These are phyloP conservation scores for Citrus reticulata DNA, from an alignment of 345 rosid species.

Conservation along the genomic window DNA sequence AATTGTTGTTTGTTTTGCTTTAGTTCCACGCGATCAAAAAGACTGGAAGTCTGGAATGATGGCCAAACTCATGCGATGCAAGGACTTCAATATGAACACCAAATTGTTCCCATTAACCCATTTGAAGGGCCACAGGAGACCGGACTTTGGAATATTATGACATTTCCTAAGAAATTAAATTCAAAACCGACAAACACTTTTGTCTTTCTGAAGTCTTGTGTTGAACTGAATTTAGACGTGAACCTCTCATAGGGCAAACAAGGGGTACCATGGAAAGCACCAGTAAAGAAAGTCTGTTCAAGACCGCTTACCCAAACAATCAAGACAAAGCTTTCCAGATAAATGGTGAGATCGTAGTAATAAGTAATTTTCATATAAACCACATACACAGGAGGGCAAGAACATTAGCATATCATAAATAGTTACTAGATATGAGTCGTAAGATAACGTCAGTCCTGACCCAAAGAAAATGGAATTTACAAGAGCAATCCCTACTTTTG, in stretches of 20 bases:
- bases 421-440: neutral
- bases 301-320: neutral
- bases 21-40: neutral
- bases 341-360: too few relatives aligned
- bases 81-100: neutral
- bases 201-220: neutral
- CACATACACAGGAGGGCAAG: neutral
- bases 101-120: neutral
- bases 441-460: neutral
- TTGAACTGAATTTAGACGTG: neutral
- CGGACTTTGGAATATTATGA: neutral
- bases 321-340: neutral
- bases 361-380: neutral
- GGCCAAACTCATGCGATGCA: neutral
- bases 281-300: neutral
- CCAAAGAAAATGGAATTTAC: neutral
- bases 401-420: neutral
- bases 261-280: neutral
- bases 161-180: neutral
- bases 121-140: neutral
- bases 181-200: neutral
- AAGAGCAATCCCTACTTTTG: neutral
- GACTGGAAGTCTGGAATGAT: neutral
- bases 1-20: neutral
- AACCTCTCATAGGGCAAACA: neutral